Conservation (phyloP, 164 flowering plant genomes). For the Chloranthus sessilifolius region DNA sequence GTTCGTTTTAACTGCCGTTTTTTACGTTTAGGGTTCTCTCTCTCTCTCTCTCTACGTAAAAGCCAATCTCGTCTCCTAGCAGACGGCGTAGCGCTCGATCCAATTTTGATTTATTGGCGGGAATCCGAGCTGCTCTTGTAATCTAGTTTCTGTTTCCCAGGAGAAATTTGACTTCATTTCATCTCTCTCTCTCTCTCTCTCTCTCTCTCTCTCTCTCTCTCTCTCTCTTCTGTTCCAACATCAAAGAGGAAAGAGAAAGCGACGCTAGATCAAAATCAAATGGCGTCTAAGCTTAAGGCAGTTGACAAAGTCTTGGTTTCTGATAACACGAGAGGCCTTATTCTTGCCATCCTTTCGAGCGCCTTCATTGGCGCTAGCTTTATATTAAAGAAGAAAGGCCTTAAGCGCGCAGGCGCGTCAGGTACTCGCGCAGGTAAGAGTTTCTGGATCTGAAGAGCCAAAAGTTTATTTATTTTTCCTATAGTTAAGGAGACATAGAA, state of each 20-base stretch:
- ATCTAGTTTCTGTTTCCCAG: not conserved
- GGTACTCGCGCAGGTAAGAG: conserved; percentile 72
- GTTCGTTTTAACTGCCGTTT: no score
- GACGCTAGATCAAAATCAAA: no score
- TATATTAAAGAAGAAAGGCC: conserved; percentile 80
- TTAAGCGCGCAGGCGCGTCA: conserved; percentile 55
- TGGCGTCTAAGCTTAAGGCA: no score
- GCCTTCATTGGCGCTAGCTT: conserved; percentile 73
- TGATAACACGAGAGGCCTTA: conserved; percentile 56
- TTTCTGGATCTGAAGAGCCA: no score
- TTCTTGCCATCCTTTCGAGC: conserved; percentile 63
- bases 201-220: not conserved
- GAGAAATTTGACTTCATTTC: not conserved
- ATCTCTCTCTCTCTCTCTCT: not conserved
- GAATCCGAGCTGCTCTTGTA: not conserved
- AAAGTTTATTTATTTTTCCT: not conserved
- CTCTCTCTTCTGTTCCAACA: not conserved
- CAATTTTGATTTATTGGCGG: not conserved
- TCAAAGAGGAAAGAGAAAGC: no score
- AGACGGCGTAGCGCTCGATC: not conserved
- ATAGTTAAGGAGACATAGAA: no score
- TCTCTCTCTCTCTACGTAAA: not conserved
- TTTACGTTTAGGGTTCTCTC: not conserved
- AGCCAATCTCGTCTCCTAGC: not conserved
- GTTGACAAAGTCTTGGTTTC: no score